Evolutionary conservation across 192 early-diverging fungal genomes (phyloP), one percentile per base, ranked within the genome.

Genomic region (Podila epicladia): DNA sequence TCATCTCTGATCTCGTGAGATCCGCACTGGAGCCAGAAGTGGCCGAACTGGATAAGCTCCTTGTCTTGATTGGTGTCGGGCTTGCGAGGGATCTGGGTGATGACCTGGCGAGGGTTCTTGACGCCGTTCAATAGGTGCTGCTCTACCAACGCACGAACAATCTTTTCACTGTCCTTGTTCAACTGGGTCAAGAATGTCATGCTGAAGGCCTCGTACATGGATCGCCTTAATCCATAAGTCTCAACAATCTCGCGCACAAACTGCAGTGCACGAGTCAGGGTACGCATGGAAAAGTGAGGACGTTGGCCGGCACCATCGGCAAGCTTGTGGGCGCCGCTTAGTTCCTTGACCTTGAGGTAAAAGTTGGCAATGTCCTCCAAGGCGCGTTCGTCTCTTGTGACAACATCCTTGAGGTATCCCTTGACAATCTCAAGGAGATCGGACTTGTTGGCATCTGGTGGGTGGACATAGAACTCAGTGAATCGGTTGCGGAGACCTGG

Each of bases 121-220:
- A 93, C 84, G 41, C 80, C 87, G 13, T 85, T 85, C 37, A 94
- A 57, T 0, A 97, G 65, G 65, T 85, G 82, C 64, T 89, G 84
- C 58, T 85, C 74, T n/a, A 95, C 85, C 20, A 94, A 65, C 1
- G 72, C 74, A 19, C 68, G 65, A 72, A 95, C 83, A 17, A 84
- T 57, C 19, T 64, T 64, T 73, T 93, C 89, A 61, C 93, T 93
- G 32, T 91, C 88, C 28, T 88, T 84, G 69, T 91, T 91, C 32
- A 99, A 86, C 62, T 95, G 93, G 29, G 98, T 99, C 72, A 93
- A 85, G 82, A 98, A 99, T 1, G 96, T 98, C 97, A 99, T 98
- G 57, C 78, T 89, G 66, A 96, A 91, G 4, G 97, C 97, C 87
- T 99, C 98, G 72, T 94, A 95, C 13, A 99, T 85, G 29, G 93